These are phyloP conservation scores for Juglanconis juglandina DNA, from an alignment of 2,329 filamentous ascomycete species.

Conservation along the genomic window DNA sequence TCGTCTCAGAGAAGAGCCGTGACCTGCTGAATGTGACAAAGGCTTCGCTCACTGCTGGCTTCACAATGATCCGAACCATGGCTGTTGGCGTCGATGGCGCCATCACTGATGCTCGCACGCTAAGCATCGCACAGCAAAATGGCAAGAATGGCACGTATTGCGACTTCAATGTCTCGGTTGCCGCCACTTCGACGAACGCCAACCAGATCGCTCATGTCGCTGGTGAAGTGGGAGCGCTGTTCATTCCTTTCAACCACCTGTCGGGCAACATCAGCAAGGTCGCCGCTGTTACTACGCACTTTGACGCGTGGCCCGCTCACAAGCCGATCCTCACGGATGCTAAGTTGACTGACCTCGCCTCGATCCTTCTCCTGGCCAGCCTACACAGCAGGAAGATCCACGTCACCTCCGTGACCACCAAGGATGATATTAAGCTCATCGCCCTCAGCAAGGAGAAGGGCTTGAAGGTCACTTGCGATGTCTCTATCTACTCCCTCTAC, in stretches of 20 bases:
- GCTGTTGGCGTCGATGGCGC: conserved; percentile 70
- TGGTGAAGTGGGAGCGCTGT: conserved; percentile 72
- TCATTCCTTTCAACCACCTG: conserved; percentile 78
- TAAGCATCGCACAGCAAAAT: conserved; percentile 70
- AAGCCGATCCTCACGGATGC: conserved; percentile 82
- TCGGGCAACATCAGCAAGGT: conserved; percentile 83
- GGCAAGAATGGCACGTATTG: conserved; percentile 65
- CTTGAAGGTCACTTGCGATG: conserved; percentile 78
- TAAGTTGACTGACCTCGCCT: conserved; percentile 76
- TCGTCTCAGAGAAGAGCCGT: conserved; percentile 60
- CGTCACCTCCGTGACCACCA: conserved; percentile 76
- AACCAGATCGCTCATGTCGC: conserved; percentile 71
- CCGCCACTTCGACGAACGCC: conserved; percentile 69
- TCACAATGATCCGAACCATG: conserved; percentile 78
- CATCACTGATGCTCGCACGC: conserved; percentile 67
- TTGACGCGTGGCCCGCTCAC: conserved; percentile 71
- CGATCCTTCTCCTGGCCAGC: conserved; percentile 72
- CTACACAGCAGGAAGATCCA: conserved; percentile 76
- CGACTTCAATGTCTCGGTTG: conserved; percentile 78
- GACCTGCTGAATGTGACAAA: conserved; percentile 70
- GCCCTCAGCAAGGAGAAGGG: conserved; percentile 76
- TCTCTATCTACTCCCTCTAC: conserved; percentile 77
- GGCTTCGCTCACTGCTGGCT: conserved; percentile 70
- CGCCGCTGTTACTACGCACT: conserved; percentile 73
- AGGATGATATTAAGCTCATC: conserved; percentile 75